These are phyloP conservation scores for Oryza glaberrima DNA, from an alignment of 176 grass and related monocot species.

Conservation along the genomic window DNA sequence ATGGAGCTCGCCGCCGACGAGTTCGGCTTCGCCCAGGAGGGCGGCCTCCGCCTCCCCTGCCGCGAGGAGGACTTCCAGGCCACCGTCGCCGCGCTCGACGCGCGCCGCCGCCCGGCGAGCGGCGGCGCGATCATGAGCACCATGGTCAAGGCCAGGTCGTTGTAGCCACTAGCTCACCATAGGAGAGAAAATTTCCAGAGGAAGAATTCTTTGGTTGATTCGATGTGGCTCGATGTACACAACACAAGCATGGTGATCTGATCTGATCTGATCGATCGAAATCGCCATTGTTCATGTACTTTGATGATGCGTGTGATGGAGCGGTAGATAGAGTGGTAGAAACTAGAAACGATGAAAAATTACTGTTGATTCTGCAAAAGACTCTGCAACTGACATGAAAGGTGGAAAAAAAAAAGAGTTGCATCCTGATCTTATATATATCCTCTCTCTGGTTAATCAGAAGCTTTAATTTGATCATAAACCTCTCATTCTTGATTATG, in stretches of 20 bases:
- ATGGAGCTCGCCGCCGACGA: slow-evolving; percentile 73
- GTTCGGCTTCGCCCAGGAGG: slow-evolving; percentile 65
- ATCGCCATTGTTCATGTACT: not conserved
- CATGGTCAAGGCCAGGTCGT: slow-evolving; percentile 14
- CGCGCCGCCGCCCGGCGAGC: not conserved
- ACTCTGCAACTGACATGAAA: not conserved
- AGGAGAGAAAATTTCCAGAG: not conserved
- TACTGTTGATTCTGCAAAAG: not conserved
- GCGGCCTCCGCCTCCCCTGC: slow-evolving; percentile 57
- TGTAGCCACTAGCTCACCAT: not conserved
- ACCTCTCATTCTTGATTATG: not conserved
- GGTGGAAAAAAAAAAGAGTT: not conserved
- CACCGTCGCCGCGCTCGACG: slow-evolving; percentile 34
- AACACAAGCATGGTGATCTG: not conserved
- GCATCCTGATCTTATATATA: not conserved
- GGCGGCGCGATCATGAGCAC: not conserved
- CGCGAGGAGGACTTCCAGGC: slow-evolving; percentile 54
- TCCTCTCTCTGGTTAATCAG: not conserved
- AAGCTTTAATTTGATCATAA: not conserved
- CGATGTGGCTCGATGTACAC: not conserved
- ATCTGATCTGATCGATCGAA: not conserved
- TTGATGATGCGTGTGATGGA: not conserved
- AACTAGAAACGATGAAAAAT: too few species aligned
- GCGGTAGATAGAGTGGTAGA: not conserved
- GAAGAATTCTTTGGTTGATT: not conserved